Base-by-base conservation (phyloP, 306 rosid species). In the Erythrophleum fordii region DNA sequence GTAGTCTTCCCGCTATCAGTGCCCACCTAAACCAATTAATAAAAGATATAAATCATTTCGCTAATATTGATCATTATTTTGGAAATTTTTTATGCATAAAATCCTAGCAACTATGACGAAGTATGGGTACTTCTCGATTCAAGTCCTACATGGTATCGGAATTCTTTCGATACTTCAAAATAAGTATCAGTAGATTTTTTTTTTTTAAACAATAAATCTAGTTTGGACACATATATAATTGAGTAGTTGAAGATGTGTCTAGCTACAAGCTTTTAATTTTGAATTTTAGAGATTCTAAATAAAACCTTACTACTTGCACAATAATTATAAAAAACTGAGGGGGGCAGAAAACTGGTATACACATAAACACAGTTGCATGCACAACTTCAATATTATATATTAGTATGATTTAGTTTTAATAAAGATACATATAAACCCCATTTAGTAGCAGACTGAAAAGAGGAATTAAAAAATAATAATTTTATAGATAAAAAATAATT, bases 1-100 rank as follows among this genome's bases (percentile, higher is more conserved):
- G 91, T 45, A 88, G 60, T 49, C 91, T 81, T 58, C 89, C 86
- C 0, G 91, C 91, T 85, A 88, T 88, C 18, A 88, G 73, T 10
- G 91, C 81, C 91, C 91, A 85, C 82, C 91, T 88, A 53, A n/a
- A 31, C 23, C 41, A 14, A 10, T 42, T 44, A 2, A 44, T 11
- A 44, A 46, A 12, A 46, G 0, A 3, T 25, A 59, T 25, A 6
- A 26, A 28, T 60, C 4, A 25, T 25, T 58, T 22, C 34, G 18
- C 16, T 11, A 1, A 0, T 11, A 4, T 56, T 11, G 0, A 20
- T 53, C 42, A 37, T 37, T 37, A 6, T 37, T 37, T 5, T 37
- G 42, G 42, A 37, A 5, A 37, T 5, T 10, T 42, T 42, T 42
- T 8, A 42, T 42, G 13, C 48, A 42, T 0, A 11, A 39, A 2